These are phyloP conservation scores for Penicillium sp. DNA, from an alignment of 2,329 filamentous ascomycete genomes.

Conservation along the genomic window DNA sequence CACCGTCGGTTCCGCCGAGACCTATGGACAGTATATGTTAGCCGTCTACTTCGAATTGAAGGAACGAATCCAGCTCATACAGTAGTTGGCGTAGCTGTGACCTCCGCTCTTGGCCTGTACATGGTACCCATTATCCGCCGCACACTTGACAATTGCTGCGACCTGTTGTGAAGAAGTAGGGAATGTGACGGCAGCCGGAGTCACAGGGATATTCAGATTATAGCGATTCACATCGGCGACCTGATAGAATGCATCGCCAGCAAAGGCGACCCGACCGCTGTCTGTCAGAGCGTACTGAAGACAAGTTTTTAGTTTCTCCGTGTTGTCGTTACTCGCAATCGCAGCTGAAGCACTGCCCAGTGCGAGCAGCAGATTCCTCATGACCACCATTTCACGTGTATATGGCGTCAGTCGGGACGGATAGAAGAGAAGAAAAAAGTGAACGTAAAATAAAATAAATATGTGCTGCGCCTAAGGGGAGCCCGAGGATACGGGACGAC, in stretches of 20 bases:
- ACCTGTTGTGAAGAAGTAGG: constrained; percentile 48
- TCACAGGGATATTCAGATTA: constrained; percentile 19
- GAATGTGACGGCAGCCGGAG: constrained; percentile 36
- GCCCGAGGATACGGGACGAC: too few relatives aligned
- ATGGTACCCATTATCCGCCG: constrained; percentile 45
- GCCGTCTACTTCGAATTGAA: not conserved
- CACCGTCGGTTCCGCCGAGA: constrained; percentile 37
- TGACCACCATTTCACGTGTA: constrained; percentile 1
- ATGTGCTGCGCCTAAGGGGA: too few relatives aligned
- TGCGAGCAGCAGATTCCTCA: constrained; percentile 6
- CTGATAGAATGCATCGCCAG: constrained; percentile 17
- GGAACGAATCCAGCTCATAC: constrained; percentile 21
- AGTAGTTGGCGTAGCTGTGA: constrained; percentile 58
- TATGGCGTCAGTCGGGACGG: not conserved
- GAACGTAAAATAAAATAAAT: too few relatives aligned
- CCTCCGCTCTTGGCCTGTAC: constrained; percentile 60
- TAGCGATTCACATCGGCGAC: constrained; percentile 12
- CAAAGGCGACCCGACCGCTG: constrained; percentile 13
- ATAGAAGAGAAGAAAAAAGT: not conserved
- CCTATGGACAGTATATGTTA: constrained; percentile 15
- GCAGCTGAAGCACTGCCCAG: constrained; percentile 4
- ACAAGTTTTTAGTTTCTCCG: constrained; percentile 11
- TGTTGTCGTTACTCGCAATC: not conserved
- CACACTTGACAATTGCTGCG: constrained; percentile 53
- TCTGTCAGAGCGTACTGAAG: constrained; percentile 10